phyloP scores from a whole-genome alignment of 169 alveolate species.

The Miamiensis avidus region DNA sequence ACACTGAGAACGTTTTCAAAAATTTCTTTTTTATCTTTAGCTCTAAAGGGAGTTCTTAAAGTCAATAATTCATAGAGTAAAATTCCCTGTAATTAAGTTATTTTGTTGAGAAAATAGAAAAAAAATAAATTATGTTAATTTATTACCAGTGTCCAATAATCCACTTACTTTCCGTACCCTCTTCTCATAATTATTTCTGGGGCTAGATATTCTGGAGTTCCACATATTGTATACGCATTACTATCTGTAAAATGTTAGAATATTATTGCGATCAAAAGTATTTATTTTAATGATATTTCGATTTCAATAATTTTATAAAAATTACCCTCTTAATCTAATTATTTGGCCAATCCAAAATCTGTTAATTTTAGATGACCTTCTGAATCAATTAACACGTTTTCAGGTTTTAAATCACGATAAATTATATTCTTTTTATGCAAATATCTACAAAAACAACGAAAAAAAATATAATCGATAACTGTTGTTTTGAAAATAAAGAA shows the following conservation, averaged over 20 bases:
- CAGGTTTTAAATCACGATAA: constrained; percentile 84
- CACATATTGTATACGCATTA: constrained; percentile 20
- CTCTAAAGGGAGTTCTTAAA: constrained; percentile 27
- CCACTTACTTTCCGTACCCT: constrained; percentile 39
- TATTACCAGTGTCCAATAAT: constrained; percentile 51
- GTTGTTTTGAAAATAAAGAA: too few species aligned
- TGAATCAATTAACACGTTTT: constrained; percentile 76
- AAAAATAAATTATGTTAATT: too few species aligned
- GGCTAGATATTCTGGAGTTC: constrained; percentile 44
- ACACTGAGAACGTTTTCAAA: constrained; percentile 7
- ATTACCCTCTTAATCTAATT: not conserved
- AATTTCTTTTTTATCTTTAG: constrained; percentile 28
- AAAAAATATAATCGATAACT: too few species aligned
- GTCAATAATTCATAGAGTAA: constrained; percentile 34
- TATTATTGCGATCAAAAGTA: too few species aligned
- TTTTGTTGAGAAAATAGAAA: too few species aligned
- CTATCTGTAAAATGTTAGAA: not conserved
- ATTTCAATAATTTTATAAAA: too few species aligned
- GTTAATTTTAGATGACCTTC: constrained; percentile 79
- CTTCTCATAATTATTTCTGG: constrained; percentile 34
- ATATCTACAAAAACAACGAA: not conserved
- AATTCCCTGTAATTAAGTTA: not conserved
- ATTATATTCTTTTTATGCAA: constrained; percentile 73
- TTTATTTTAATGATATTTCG: too few species aligned
- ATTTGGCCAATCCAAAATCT: constrained; percentile 81